These are phyloP conservation scores for Gremmenia infestans DNA, from an alignment of 2,329 filamentous ascomycete species.

Conservation along the genomic window DNA sequence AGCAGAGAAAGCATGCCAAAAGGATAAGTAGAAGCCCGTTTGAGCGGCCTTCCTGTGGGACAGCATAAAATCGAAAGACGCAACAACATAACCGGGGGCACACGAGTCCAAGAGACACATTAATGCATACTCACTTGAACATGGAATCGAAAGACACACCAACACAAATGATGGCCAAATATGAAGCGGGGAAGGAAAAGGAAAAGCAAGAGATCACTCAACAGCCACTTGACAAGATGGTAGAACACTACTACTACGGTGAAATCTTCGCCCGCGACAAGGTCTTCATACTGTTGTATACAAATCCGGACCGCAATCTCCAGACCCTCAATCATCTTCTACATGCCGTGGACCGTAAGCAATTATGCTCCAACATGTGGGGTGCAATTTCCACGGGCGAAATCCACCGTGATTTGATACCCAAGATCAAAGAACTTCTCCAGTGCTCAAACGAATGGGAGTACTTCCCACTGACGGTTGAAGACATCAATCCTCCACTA, in stretches of 20 bases:
- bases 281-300: background rate
- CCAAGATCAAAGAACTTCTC: background rate
- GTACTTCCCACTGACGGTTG: background rate
- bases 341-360: background rate
- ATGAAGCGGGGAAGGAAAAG: background rate
- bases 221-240: background rate
- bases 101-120: too few species aligned
- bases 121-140: too few species aligned
- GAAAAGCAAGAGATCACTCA: background rate
- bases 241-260: background rate
- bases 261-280: background rate
- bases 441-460: background rate
- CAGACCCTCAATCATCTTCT: background rate
- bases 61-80: too few species aligned
- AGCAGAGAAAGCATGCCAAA: too few species aligned
- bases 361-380: background rate
- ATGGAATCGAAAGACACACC: too few species aligned
- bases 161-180: too few species aligned
- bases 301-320: background rate
- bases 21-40: too few species aligned
- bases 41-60: too few species aligned
- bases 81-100: too few species aligned
- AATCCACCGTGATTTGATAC: background rate
- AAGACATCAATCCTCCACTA: background rate
- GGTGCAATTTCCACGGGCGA: background rate